Evolutionary conservation across 129 eudicot species (phyloP), one percentile per base, ranked within the genome.

Genomic region (Lonicera japonica): DNA sequence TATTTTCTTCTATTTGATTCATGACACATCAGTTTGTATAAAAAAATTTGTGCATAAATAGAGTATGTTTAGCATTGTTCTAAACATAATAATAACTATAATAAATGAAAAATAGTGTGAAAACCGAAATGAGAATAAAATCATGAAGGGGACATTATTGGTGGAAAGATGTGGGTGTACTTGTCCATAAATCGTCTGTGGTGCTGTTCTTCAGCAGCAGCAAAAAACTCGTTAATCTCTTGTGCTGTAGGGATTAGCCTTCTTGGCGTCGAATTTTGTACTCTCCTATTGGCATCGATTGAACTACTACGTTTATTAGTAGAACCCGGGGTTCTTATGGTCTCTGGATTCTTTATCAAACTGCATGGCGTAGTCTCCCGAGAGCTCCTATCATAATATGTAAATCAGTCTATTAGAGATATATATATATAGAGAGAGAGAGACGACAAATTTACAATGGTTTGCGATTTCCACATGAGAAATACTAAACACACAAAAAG

Each of bases 361-460:
- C 68, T 83, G 76, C 80, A 83, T 0, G 86, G 89, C 52, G 89
- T 83, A 34, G 73, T 83, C 55, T 83, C 89, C 75, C 89, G 75
- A 9, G 83, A 70, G 23, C 59, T 65, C 78, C 89, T 77, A 57
- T 61, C 59, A 34, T 24, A 34, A 34, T 16, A 54, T 62, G 55
- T 47, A 29, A 46, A 21, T 14, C 36, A 43, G 16, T 8, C 8
- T 46, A 25, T 46, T 22, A 61, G 53, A 34, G 40, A 29, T 29
- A 29, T 29, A 6, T 29, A 29, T 29, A 29, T 29, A 29, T 29
- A 29, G 36, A 29, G 36, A 29, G 36, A 29, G 36, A 29, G 36
- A 29, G 36, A 29, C 4, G 36, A 29, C 36, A 29, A 6, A 6
- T 29, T 29, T 29, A 29, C 4, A 29, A 2, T n/a, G n/a, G n/a